Base-by-base conservation (phyloP, 2,329 filamentous ascomycete species). In the Coniosporium tulheliwenetii region DNA sequence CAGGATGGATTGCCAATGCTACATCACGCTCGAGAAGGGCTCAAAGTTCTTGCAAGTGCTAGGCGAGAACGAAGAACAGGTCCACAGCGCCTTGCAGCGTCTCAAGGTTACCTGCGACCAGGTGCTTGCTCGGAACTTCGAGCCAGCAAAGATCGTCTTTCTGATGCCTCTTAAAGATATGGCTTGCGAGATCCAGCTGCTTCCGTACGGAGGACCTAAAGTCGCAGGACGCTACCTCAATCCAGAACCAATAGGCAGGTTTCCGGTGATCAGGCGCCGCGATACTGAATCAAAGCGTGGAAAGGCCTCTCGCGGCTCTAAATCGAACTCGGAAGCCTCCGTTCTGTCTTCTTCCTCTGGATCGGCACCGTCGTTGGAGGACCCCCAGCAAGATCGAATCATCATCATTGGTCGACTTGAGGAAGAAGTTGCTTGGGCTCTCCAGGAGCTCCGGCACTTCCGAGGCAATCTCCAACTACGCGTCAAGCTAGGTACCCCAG, bases 61-160 rank as follows among this genome's bases (percentile, higher is more conserved):
- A 44, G 57, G 58, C 8, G 43, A 50, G 10, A 39, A 40, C 2
- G 32, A 41, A 3, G 41, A 49, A 44, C 51, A 10, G 30, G 57
- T 52, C 42, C 47, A 45, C 45, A 51, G 41, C 49, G 56, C 47
- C 47, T 58, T 55, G 46, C 47, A 43, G 44, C 61, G 44, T 32
- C 58, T 57, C 47, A 57, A 61, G 31, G 55, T 55, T 5, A 55
- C 49, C 5, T 61, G 59, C 41, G 59, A 52, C 39, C 55, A 62
- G 37, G 58, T 67, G 19, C 53, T 55, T 2, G 50, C 56, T 15
- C 49, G 50, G 8, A 45, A 50, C 14, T 44, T 52, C 31, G 47
- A 26, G 7, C 19, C 19, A 3, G 19, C 19, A 3, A 26, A 7
- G 19, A 26, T 7, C 19, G 7, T 26, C 19, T 26, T 26, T 26